These are phyloP conservation scores for Thymus mandschuricus DNA, from an alignment of 257 asterid species.

Conservation along the genomic window DNA sequence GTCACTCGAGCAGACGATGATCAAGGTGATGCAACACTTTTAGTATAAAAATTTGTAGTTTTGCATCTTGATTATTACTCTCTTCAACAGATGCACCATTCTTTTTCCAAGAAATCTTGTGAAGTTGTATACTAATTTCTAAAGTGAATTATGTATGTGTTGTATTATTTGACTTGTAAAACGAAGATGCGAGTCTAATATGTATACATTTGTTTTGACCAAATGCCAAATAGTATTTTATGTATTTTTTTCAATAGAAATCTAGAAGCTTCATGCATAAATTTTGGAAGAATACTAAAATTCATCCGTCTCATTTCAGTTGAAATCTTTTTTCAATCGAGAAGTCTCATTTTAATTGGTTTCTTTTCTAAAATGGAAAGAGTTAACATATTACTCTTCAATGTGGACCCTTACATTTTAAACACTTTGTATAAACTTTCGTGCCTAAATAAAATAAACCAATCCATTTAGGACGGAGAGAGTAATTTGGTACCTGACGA, in stretches of 20 bases:
- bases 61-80: not conserved
- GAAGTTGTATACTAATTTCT: not conserved
- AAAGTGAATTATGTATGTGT: constrained; percentile 15
- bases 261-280: not conserved
- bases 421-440: too few species aligned
- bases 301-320: too few species aligned
- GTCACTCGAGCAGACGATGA: not conserved
- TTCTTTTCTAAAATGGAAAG: too few species aligned
- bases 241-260: not conserved
- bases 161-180: constrained; percentile 20
- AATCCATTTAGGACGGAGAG: too few species aligned
- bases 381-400: too few species aligned
- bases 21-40: constrained; percentile 10
- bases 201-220: not conserved
- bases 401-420: too few species aligned
- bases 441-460: too few species aligned
- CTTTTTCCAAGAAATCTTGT: constrained; percentile 25
- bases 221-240: not conserved
- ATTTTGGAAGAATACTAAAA: too few species aligned
- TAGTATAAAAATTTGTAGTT: not conserved
- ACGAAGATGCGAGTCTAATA: not conserved
- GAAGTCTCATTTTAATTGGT: too few species aligned
- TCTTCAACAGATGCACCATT: constrained; percentile 7
- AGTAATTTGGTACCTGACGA: too few species aligned
- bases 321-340: too few species aligned